Percentiles rank a stretch among this genome's conserved stretches.
Evolutionary conservation across 169 alveolate species (phyloP).

Genomic region (Plasmodium billcollinsi): DNA sequence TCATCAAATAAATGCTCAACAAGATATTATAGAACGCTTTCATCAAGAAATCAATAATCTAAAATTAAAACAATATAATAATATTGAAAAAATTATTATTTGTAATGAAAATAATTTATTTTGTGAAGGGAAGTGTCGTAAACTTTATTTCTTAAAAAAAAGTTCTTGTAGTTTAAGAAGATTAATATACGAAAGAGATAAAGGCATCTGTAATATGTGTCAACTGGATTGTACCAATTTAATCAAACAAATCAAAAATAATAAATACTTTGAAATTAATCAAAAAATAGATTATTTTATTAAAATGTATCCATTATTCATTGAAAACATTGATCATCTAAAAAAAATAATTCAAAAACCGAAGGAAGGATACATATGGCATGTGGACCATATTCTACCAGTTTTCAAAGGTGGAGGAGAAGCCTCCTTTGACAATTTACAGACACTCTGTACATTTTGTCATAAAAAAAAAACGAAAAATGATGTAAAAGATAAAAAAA

Average conservation of each 20-base stretch:
- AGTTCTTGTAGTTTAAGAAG: constrained; percentile 51
- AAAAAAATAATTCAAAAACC: constrained; percentile 39
- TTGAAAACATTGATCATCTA: constrained; percentile 47
- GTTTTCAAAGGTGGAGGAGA: constrained; percentile 59
- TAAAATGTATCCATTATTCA: constrained; percentile 48
- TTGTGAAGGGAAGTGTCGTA: constrained; percentile 47
- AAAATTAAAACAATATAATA: constrained; percentile 10
- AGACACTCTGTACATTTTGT: constrained; percentile 66
- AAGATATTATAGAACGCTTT: constrained; percentile 10
- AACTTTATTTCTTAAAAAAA: constrained; percentile 49
- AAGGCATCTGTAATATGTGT: constrained; percentile 55
- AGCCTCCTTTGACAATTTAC: constrained; percentile 61
- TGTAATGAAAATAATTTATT: constrained; percentile 62
- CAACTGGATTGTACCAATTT: constrained; percentile 37
- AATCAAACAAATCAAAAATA: constrained; percentile 39
- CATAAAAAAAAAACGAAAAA: constrained; percentile 62
- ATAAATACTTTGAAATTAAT: constrained; percentile 35
- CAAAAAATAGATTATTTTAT: constrained; percentile 55
- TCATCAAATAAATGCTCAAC: constrained; percentile 7
- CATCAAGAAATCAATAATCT: constrained; percentile 12
- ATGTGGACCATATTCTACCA: constrained; percentile 54
- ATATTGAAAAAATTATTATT: constrained; percentile 42
- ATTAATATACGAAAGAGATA: constrained; percentile 67
- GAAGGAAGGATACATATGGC: constrained; percentile 42
- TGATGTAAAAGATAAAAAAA: constrained; percentile 15